These are phyloP conservation scores for Zanthoxylum bungeanum DNA, from an alignment of 345 rosid species.

Conservation along the genomic window DNA sequence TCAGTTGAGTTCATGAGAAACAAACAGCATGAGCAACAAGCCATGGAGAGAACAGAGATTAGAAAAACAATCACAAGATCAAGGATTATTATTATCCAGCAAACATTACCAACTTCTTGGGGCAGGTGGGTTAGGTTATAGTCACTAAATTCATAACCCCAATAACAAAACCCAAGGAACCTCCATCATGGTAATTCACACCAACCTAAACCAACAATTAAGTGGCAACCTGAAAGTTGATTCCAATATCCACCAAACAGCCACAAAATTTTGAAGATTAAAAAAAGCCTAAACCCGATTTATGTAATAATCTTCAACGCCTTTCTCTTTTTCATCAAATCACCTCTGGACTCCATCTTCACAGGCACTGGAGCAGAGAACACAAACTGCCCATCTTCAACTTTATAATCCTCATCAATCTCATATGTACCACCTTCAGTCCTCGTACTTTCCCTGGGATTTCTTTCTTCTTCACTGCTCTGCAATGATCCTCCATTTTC, in stretches of 20 bases:
- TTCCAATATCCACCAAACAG: neutral
- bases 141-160: neutral
- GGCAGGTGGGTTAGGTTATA: neutral
- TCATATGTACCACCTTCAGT: constrained; percentile 18
- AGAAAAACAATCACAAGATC: neutral
- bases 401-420: constrained; percentile 12
- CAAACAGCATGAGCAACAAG: neutral
- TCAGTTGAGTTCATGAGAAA: neutral
- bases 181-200: neutral
- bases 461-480: constrained; percentile 31
- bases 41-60: neutral
- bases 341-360: constrained; percentile 64
- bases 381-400: constrained; percentile 31
- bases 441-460: neutral
- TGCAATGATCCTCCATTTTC: constrained; percentile 27
- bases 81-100: neutral
- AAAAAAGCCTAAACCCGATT: neutral
- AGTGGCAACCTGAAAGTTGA: neutral
- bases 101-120: neutral
- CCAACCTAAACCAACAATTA: constrained; percentile 14
- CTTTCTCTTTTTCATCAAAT: constrained; percentile 33
- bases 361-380: constrained; percentile 65
- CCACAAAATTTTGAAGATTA: constrained; percentile 5
- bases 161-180: neutral
- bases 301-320: constrained; percentile 24